Conservation (phyloP, 345 rosid species). For the Rhodomyrtus tomentosa region DNA sequence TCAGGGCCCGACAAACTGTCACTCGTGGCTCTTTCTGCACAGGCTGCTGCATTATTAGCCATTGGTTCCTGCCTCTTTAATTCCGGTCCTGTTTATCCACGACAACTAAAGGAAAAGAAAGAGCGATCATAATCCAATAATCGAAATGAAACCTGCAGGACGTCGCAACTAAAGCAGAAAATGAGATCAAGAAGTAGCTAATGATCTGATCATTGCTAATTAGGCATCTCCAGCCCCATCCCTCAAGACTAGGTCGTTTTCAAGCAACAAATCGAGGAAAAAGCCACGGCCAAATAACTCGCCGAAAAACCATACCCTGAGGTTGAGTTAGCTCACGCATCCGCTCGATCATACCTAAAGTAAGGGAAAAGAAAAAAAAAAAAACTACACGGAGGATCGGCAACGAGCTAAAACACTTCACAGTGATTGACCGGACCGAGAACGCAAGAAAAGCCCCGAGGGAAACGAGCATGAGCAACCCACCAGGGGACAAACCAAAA, state of each 20-base stretch:
- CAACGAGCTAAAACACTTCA: background rate
- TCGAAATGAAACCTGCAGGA: background rate
- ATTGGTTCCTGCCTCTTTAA: constrained; percentile 10
- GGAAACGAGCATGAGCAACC: background rate
- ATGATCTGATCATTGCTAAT: background rate
- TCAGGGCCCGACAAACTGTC: constrained; percentile 87
- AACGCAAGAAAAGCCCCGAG: background rate
- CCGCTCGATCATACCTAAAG: background rate
- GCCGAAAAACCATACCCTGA: background rate
- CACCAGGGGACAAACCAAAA: too few relatives aligned
- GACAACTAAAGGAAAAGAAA: background rate
- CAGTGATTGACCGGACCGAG: background rate
- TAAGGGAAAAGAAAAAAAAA: too few relatives aligned
- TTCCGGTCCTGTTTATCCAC: background rate
- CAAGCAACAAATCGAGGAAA: background rate
- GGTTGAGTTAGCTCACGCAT: background rate
- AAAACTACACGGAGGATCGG: background rate
- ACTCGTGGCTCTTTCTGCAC: constrained; percentile 93
- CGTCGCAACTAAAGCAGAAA: background rate
- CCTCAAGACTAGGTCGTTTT: background rate
- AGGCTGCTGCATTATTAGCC: constrained; percentile 68
- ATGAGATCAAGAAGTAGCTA: background rate
- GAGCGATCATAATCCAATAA: background rate
- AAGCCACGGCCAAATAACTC: background rate
- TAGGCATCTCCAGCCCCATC: background rate